These are phyloP conservation scores for Pezicula neosporulosa DNA, from an alignment of 2,329 filamentous ascomycete species.

Conservation along the genomic window DNA sequence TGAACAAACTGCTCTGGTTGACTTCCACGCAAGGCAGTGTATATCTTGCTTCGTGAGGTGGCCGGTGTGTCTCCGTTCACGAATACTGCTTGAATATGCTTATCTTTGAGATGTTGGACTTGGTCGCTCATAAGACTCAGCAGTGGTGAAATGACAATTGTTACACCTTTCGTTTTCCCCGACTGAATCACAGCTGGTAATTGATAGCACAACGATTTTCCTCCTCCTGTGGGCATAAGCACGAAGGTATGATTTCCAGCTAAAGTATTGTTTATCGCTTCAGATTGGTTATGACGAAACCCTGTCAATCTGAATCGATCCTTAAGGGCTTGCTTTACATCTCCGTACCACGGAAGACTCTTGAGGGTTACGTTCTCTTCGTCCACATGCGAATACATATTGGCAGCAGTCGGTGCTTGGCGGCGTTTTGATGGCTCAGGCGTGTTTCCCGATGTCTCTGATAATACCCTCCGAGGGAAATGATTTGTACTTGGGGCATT, in stretches of 20 bases:
- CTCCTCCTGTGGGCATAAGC: slow-evolving; percentile 95
- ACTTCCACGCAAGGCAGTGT: slow-evolving; percentile 53
- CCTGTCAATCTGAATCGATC: slow-evolving; percentile 80
- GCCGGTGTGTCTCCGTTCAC: slow-evolving; percentile 72
- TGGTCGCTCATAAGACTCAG: slow-evolving; percentile 98
- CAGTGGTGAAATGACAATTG: slow-evolving; percentile 90
- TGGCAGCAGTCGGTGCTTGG: slow-evolving; percentile 9
- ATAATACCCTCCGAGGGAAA: slow-evolving; percentile 8
- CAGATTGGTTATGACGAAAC: slow-evolving; percentile 87
- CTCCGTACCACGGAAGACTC: slow-evolving; percentile 76
- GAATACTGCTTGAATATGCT: slow-evolving; percentile 75
- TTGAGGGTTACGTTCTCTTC: slow-evolving; percentile 47
- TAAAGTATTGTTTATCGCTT: slow-evolving; percentile 93
- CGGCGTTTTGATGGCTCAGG: slow-evolving; percentile 10
- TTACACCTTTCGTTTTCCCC: slow-evolving; percentile 81
- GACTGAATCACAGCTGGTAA: slow-evolving; percentile 79
- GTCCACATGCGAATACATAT: slow-evolving; percentile 28
- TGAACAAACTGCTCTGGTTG: slow-evolving; percentile 76
- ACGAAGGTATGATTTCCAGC: slow-evolving; percentile 88
- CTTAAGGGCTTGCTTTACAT: slow-evolving; percentile 77
- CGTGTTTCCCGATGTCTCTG: slow-evolving; percentile 14
- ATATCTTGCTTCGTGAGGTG: slow-evolving; percentile 58
- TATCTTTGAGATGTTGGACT: slow-evolving; percentile 72
- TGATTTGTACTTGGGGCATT: slow-evolving; percentile 16
- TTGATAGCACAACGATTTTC: slow-evolving; percentile 96